Evolutionary conservation across 768 basidiomycete species (phyloP), one percentile per base, ranked within the genome.

Genomic region (Lepiota venenata): DNA sequence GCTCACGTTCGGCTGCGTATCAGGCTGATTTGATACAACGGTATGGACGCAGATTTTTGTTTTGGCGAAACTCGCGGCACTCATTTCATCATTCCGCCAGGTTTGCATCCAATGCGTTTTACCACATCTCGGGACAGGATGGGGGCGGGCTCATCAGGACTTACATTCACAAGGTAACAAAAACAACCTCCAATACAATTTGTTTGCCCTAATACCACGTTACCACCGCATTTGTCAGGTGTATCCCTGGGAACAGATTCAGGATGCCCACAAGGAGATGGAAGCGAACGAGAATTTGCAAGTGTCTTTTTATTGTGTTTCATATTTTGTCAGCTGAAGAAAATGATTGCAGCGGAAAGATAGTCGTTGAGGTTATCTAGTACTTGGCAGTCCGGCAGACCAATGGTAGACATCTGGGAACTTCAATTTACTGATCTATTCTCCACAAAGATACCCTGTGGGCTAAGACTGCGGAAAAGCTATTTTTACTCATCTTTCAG

Each of bases 221-320:
- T 41, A 54, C 41, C 38, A 48, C 27, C 47, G 45, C 32, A 44
- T 47, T 52, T 47, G 29, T 32, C 56, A 92, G 89, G 83, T 91
- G 15, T 95, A 86, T 70, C 76, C 82, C 1, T 93, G 89, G 91
- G 77, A 78, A 11, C 76, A 90, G 47, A 90, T 96, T 47, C 82
- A 83, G 61, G 80, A 80, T 27, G 93, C 93, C 2, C 91, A 93
- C 58, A 75, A 77, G 56, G 91, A 91, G 69, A 93, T 98, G 87
- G 84, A 88, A 65, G 82, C 73, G 54, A 87, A 93, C 63, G 69
- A 68, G 37, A 80, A 75, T 74, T 40, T 54, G 69, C 64, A 37
- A 50, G 41, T 41, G 32, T 20, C 40, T 45, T 54, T 48, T 21
- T 51, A 38, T 29, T 35, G 40, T n/a, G 36, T 50, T 48, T 48